Percentiles rank a stretch among this genome's conserved stretches.
phyloP scores from a whole-genome alignment of 768 basidiomycete species.

The Boletus vermiculosoides region DNA sequence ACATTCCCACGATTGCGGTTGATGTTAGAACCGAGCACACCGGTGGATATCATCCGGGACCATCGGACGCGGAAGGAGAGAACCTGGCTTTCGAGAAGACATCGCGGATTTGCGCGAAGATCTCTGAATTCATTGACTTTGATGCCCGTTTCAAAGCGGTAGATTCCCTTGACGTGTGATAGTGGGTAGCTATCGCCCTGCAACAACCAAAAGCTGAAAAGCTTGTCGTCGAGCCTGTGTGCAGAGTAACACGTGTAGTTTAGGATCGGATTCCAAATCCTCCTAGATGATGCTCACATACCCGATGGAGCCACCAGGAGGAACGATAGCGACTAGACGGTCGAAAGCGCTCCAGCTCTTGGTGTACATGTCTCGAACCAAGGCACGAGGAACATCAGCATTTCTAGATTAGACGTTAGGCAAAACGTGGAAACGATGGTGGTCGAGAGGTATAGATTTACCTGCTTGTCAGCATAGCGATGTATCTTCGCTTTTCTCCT shows the following conservation, averaged over 20 bases:
- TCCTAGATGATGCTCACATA: conserved; percentile 35
- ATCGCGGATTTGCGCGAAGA: conserved; percentile 84
- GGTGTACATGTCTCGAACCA: conserved; percentile 88
- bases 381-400: conserved; percentile 78
- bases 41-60: conserved; percentile 69
- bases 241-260: neutral
- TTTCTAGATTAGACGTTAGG: conserved; percentile 47
- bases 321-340: conserved; percentile 82
- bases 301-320: conserved; percentile 90
- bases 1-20: conserved; percentile 34
- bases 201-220: conserved; percentile 87
- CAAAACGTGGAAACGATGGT: neutral
- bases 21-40: conserved; percentile 53
- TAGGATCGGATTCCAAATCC: neutral
- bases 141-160: conserved; percentile 84
- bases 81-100: conserved; percentile 78
- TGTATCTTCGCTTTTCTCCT: conserved; percentile 69
- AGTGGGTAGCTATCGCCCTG: conserved; percentile 76
- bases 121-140: conserved; percentile 88
- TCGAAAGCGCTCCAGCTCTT: conserved; percentile 94
- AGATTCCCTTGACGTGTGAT: conserved; percentile 81
- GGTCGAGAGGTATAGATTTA: conserved; percentile 26
- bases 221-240: conserved; percentile 81
- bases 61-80: conserved; percentile 82
- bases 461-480: conserved; percentile 72